Conservation (phyloP, 768 basidiomycete genomes). For the Macrolepiota fuliginosa region DNA sequence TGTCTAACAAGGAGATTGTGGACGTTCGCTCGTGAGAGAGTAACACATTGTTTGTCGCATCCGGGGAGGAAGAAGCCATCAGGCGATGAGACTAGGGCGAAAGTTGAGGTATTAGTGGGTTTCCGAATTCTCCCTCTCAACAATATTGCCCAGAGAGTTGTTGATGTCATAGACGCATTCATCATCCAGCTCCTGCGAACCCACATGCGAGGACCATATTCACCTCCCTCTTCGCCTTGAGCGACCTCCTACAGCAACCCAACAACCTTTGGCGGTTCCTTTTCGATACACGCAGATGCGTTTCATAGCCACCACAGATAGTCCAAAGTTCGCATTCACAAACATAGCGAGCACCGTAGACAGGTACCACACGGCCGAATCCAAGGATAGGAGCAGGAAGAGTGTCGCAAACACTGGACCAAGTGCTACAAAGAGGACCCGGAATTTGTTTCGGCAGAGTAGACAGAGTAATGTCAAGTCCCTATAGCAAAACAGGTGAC, state of each 20-base stretch:
- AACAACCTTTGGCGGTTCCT: constrained; percentile 58
- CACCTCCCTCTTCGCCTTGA: constrained; percentile 18
- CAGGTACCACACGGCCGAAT: constrained; percentile 67
- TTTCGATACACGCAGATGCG: constrained; percentile 76
- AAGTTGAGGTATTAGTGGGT: constrained; percentile 36
- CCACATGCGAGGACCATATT: constrained; percentile 10
- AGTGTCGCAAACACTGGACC: constrained; percentile 68
- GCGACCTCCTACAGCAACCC: constrained; percentile 35
- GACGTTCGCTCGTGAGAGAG: constrained; percentile 74
- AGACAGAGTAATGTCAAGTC: constrained; percentile 11
- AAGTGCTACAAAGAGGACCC: constrained; percentile 68
- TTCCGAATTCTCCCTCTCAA: constrained; percentile 25
- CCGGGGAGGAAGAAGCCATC: not conserved
- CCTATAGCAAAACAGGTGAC: constrained; percentile 40
- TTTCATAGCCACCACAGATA: constrained; percentile 87
- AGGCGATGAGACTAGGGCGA: not conserved
- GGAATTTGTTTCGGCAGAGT: constrained; percentile 75
- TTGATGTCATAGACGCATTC: not conserved
- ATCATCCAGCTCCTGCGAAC: constrained; percentile 6
- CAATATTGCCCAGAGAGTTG: constrained; percentile 17
- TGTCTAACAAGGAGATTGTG: constrained; percentile 80
- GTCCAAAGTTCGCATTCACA: constrained; percentile 86
- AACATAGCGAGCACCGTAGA: too few species aligned
- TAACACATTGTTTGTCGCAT: constrained; percentile 42
- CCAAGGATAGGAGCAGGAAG: constrained; percentile 74